Conservation (phyloP, 148 eudicot species). For the Oxyria digyna region DNA sequence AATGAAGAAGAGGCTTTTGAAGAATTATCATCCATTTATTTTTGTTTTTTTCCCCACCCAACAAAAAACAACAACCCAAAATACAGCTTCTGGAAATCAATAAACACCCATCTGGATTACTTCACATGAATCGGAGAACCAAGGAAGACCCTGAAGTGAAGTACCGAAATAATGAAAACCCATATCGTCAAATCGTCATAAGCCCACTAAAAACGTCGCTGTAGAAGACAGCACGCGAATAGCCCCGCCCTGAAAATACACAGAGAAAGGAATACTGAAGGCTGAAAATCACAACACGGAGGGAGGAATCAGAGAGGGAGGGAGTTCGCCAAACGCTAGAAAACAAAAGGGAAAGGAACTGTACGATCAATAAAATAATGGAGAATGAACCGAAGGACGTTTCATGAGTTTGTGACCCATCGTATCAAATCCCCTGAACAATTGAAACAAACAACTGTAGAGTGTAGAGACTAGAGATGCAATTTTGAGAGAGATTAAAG, state of each 20-base stretch:
- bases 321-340: constrained; percentile 1
- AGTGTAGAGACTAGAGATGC: neutral
- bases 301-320: neutral
- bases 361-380: neutral
- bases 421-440: neutral
- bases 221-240: neutral
- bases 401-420: neutral
- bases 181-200: neutral
- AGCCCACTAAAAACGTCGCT: neutral
- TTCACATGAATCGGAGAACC: neutral
- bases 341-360: neutral
- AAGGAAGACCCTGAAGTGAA: neutral
- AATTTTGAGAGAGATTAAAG: neutral
- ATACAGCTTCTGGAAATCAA: neutral
- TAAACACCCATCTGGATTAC: neutral
- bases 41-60: neutral
- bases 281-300: neutral
- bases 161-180: neutral
- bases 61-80: neutral
- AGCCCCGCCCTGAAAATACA: neutral
- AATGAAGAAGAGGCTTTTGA: constrained; percentile 34
- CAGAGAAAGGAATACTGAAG: neutral
- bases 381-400: neutral
- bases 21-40: constrained; percentile 20
- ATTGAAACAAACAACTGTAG: neutral